These are phyloP conservation scores for Colletotrichum tamarilloi DNA, from an alignment of 2,329 filamentous ascomycete genomes.

Conservation along the genomic window DNA sequence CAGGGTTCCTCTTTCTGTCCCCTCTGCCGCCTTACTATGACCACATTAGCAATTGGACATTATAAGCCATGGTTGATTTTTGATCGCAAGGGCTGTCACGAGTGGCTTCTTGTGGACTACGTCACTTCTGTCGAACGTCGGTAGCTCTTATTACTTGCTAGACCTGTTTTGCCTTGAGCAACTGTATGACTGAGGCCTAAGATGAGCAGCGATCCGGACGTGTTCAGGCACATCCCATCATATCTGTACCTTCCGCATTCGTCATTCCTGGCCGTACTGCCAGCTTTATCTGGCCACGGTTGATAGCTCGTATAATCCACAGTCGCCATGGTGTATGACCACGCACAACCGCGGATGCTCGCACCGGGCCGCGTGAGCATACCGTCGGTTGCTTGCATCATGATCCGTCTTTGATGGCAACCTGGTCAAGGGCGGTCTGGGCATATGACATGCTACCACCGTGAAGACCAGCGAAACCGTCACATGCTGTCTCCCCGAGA, in stretches of 20 bases:
- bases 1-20: background rate
- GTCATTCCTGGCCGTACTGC: background rate
- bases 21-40: background rate
- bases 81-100: background rate
- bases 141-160: background rate
- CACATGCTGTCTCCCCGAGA: background rate
- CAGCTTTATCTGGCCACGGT: background rate
- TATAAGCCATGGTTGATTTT: background rate
- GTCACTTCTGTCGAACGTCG: background rate
- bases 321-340: background rate
- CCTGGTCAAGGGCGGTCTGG: background rate
- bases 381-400: slow-evolving; percentile 21
- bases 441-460: background rate
- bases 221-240: slow-evolving; percentile 20
- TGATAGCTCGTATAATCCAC: slow-evolving; percentile 1
- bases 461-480: background rate
- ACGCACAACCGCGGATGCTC: slow-evolving; percentile 17
- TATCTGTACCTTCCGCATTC: background rate
- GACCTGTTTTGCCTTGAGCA: background rate
- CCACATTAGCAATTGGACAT: no score
- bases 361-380: slow-evolving; percentile 25
- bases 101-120: background rate
- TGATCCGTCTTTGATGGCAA: background rate
- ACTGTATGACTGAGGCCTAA: slow-evolving; percentile 14
- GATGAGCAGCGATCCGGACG: background rate